These are phyloP conservation scores for Diplogelasinospora grovesii DNA, from an alignment of 495 filamentous ascomycete genomes.

Conservation along the genomic window DNA sequence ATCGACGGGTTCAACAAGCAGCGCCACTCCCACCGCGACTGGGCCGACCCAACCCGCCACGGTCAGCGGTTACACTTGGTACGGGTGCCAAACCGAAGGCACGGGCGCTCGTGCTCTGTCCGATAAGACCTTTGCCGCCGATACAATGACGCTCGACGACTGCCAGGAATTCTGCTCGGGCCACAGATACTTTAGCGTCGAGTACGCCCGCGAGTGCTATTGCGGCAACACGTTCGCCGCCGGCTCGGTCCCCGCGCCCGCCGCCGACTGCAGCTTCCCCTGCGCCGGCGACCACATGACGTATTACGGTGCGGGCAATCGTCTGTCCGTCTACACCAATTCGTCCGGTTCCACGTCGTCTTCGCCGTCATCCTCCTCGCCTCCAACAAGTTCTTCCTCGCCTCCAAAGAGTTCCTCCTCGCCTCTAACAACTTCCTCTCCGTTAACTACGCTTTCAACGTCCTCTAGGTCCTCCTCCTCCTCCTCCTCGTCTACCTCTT, in stretches of 20 bases:
- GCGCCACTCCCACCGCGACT: slow-evolving; percentile 17
- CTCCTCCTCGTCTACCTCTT: too few relatives aligned
- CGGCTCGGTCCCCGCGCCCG: slow-evolving; percentile 34
- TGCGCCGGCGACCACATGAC: slow-evolving; percentile 41
- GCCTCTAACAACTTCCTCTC: too few relatives aligned
- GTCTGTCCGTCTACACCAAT: slow-evolving; percentile 46
- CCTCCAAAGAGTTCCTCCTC: too few relatives aligned
- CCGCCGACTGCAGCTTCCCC: slow-evolving; percentile 41
- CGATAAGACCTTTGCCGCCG: slow-evolving; percentile 40
- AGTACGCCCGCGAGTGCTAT: slow-evolving; percentile 66
- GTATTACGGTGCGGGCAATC: slow-evolving; percentile 45
- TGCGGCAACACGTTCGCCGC: slow-evolving; percentile 49
- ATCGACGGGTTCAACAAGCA: slow-evolving; percentile 1
- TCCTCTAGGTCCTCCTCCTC: too few relatives aligned
- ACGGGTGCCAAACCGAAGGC: slow-evolving; percentile 44
- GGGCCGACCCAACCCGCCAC: slow-evolving; percentile 31
- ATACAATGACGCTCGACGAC: slow-evolving; percentile 54
- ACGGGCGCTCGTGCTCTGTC: slow-evolving; percentile 48
- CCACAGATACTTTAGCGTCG: slow-evolving; percentile 55
- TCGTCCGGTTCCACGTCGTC: too few relatives aligned
- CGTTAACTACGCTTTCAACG: too few relatives aligned
- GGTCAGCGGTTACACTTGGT: slow-evolving; percentile 33
- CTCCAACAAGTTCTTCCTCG: too few relatives aligned
- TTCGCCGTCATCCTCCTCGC: too few relatives aligned
- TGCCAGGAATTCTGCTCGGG: slow-evolving; percentile 52